Percentiles rank a stretch among this genome's conserved stretches.
phyloP scores from a whole-genome alignment of 1,284 basidiomycete species.

The Trametes polyzona region DNA sequence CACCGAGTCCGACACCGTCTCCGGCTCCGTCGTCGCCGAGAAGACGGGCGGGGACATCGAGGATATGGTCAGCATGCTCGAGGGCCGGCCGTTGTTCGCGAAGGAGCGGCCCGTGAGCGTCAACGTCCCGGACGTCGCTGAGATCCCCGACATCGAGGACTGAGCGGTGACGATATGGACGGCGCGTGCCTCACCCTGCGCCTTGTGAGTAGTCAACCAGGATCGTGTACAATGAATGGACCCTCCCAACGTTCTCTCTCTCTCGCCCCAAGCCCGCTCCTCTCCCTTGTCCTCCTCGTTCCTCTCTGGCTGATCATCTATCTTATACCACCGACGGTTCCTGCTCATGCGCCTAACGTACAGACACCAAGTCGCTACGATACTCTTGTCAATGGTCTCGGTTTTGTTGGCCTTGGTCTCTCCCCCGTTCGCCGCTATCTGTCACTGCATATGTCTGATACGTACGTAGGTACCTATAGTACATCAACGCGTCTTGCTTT shows the following conservation, averaged over 20 bases:
- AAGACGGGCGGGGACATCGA: constrained; percentile 51
- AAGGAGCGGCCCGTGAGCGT: constrained; percentile 40
- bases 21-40: constrained; percentile 24
- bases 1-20: constrained; percentile 25
- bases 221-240: constrained; percentile 12
- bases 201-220: constrained; percentile 5
- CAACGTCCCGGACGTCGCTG: constrained; percentile 32
- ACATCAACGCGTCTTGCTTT: constrained; percentile 10
- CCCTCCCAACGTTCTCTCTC: constrained; percentile 1
- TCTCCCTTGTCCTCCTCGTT: no score
- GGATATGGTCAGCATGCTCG: constrained; percentile 67
- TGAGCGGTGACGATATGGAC: not conserved
- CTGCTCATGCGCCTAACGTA: constrained; percentile 9
- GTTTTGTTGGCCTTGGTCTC: not conserved
- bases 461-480: constrained; percentile 10
- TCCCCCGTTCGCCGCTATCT: constrained; percentile 1
- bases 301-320: not conserved
- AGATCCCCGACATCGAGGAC: constrained; percentile 40
- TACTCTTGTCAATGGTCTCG: not conserved
- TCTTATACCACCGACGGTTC: constrained; percentile 11
- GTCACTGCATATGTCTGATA: constrained; percentile 14
- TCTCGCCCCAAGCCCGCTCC: no score
- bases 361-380: not conserved
- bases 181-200: not conserved
- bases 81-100: constrained; percentile 34